These are phyloP conservation scores for Boletus insuetus DNA, from an alignment of 768 basidiomycete species.

Conservation along the genomic window DNA sequence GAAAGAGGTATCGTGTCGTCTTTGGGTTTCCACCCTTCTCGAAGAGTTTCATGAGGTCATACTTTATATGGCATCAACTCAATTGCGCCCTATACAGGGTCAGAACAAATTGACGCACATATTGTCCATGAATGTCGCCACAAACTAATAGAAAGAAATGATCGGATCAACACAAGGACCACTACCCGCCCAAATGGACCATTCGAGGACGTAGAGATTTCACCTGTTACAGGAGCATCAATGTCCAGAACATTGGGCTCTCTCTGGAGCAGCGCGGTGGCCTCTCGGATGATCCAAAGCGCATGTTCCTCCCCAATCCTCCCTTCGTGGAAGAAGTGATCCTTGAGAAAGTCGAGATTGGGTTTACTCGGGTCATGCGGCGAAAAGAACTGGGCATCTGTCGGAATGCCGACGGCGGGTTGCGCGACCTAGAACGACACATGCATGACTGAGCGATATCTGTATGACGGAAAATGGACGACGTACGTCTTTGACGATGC, in stretches of 20 bases:
- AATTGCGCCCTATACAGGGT: not conserved
- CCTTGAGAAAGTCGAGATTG: conserved; percentile 71
- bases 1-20: conserved; percentile 69
- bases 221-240: conserved; percentile 72
- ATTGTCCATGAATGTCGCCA: conserved; percentile 24
- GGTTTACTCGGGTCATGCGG: conserved; percentile 60
- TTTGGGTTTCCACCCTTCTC: conserved; percentile 75
- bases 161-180: conserved; percentile 1
- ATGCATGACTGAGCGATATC: not conserved
- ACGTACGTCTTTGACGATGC: conserved; percentile 26
- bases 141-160: conserved; percentile 9
- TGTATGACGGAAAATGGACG: not conserved
- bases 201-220: conserved; percentile 11
- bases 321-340: conserved; percentile 73
- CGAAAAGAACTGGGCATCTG: conserved; percentile 76
- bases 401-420: conserved; percentile 61
- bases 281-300: conserved; percentile 60
- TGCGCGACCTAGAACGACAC: conserved; percentile 53
- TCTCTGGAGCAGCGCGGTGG: conserved; percentile 49
- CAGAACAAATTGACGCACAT: conserved; percentile 20
- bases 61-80: conserved; percentile 38
- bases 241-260: conserved; percentile 70
- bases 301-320: conserved; percentile 66
- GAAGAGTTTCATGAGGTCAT: conserved; percentile 77
- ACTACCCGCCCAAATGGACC: conserved; percentile 18